Conservation (phyloP, 1,284 basidiomycete species). For the Violaceomyces palustris region DNA sequence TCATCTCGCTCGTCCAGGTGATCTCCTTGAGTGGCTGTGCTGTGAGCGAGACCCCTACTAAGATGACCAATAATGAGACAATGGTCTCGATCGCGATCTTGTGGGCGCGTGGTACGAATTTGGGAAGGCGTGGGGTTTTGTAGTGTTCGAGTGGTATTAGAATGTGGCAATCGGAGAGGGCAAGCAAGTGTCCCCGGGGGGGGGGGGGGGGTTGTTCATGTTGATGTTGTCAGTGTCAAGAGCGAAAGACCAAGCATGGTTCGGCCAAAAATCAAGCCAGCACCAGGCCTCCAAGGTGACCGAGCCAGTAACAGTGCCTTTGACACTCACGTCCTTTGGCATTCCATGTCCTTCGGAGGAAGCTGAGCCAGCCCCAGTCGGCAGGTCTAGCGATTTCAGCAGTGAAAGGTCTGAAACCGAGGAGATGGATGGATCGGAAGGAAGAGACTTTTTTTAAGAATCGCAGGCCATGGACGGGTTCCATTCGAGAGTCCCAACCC, state of each 20-base stretch:
- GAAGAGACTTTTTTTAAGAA: background rate
- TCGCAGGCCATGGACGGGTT: background rate
- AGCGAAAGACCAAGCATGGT: too few species aligned
- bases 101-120: background rate
- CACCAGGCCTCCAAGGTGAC: background rate
- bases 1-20: conserved; percentile 85
- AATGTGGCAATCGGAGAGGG: too few species aligned
- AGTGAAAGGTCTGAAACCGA: conserved; percentile 20
- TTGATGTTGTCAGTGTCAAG: too few species aligned
- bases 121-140: background rate
- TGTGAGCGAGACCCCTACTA: conserved; percentile 66
- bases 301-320: background rate
- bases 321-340: conserved; percentile 30
- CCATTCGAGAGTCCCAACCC: background rate
- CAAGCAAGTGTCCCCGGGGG: background rate
- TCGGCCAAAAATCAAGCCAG: too few species aligned
- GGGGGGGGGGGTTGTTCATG: background rate
- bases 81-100: conserved; percentile 69
- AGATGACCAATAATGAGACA: conserved; percentile 64
- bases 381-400: conserved; percentile 34
- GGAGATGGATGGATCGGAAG: background rate
- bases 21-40: conserved; percentile 70
- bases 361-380: too few species aligned
- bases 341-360: conserved; percentile 13
- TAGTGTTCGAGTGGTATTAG: too few species aligned